A percentile compares a stretch with the other conserved stretches of the same genome.
Evolutionary conservation across 192 early-diverging fungal genomes (phyloP).

Genomic region (Polychytrium aggregatum): DNA sequence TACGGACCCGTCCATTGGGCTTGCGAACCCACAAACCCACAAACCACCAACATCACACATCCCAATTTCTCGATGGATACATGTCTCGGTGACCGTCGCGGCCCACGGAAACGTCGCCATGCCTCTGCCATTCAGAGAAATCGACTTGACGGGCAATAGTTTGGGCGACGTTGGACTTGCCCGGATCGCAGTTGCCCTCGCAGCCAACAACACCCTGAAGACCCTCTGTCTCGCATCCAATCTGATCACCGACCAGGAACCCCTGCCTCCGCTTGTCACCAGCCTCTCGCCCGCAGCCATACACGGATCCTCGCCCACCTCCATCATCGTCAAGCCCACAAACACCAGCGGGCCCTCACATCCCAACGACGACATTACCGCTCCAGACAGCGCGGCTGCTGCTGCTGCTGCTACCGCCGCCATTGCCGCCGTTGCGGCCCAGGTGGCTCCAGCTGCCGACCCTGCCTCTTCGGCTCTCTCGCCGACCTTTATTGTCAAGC

Average conservation of each 20-base stretch:
- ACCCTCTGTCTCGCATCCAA: conserved; percentile 20
- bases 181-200: conserved; percentile 11
- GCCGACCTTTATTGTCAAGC: too few species aligned
- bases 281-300: background rate
- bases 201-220: conserved; percentile 23
- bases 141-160: conserved; percentile 20
- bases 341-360: too few species aligned
- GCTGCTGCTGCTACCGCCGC: background rate
- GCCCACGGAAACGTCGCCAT: background rate
- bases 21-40: too few species aligned
- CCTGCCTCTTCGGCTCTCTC: too few species aligned
- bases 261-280: background rate
- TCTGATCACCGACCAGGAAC: conserved; percentile 19
- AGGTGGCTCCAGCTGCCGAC: too few species aligned
- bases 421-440: background rate
- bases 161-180: conserved; percentile 20
- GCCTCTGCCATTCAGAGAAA: conserved; percentile 15
- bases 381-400: background rate
- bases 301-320: background rate
- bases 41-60: too few species aligned
- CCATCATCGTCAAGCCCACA: too few species aligned
- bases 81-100: too few species aligned
- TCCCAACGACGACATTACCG: background rate
- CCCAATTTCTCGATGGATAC: too few species aligned
- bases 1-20: too few species aligned